Evolutionary conservation across 306 rosid genomes (phyloP), one percentile per base, ranked within the genome.

Genomic region (Quercus agrifolia): DNA sequence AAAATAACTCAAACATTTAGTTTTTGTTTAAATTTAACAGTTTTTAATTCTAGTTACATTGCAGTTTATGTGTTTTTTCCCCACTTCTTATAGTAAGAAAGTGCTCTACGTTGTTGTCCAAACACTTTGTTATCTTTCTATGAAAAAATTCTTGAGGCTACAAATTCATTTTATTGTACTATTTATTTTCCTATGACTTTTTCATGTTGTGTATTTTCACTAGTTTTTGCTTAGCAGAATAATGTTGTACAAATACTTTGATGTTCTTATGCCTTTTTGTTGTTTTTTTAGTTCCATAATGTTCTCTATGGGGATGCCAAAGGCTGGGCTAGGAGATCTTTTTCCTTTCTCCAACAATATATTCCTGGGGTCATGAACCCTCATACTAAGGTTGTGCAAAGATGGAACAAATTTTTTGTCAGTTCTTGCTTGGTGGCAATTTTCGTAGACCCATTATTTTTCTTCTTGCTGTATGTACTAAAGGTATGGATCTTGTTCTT

Each of bases 361-460:
- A 79, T 92, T 84, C 93, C 92, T 57, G 93, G 93, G 79, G 90
- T 92, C 69, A 91, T 92, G 88, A 92, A 92, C 73, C 98, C 97
- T 82, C 98, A 92, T 79, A 10, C 89, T 63, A 92, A 81, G 85
- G 75, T 86, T 44, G 88, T 92, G 73, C 98, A 91, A 75, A 89
- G 35, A 15, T 94, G 98, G 98, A 92, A 82, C 87, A 79, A 87
- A 70, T 80, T 87, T 78, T 91, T 94, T 70, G 94, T 84, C 85
- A 89, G 89, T 64, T 79, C 86, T 80, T 89, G 97, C 90, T 56
- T 92, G 63, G 33, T 82, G 38, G 89, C 97, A 73, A 83, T 91
- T 77, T 94, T 92, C 77, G 85, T 94, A 55, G 97, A 94, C 78
- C 98, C 98, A 2, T 83, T 94, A 75, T 88, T 90, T 88, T 92